Evolutionary conservation across 1,139 yeast species (phyloP), one percentile per base, ranked within the genome.

Genomic region (Geotrichum armillariae): DNA sequence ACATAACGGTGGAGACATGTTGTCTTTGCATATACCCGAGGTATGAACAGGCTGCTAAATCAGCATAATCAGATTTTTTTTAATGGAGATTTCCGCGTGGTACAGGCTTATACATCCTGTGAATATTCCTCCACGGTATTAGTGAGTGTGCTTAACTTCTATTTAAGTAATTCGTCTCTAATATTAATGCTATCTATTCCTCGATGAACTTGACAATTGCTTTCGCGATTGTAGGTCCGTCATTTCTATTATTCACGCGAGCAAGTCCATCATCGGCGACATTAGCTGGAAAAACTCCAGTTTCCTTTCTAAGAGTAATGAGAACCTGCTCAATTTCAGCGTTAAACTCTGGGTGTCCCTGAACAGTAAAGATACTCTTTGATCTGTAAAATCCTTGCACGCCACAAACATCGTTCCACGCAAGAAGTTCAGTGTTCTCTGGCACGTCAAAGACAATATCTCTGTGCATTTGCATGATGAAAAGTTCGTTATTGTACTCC

Each of bases 301-400:
- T 33, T 17, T 53, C 52, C 6, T 50, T 53, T 11, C 66, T 53
- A 1, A 38, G 35, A 2, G 57, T 52, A 5, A 61, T 58, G 27
- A 66, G 46, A 3, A 47, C 54, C 57, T 61, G 53, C 63, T 70
- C 65, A 63, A 70, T 54, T 46, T 68, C 75, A 1, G 73, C 68
- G 23, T 72, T 64, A 60, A 86, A 89, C 64, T 90, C 97, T 0
- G 97, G 96, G 62, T 90, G 97, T 0, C 96, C 96, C 65, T 90
- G 97, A 59, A 88, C 79, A 0, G 94, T 79, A 40, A 88, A 69
- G 3, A 83, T 53, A 47, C 73, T 72, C 18, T 71, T 54, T 6
- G 71, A 68, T 53, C 69, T 73, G 56, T 78, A 80, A 56, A 75
- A 79, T 52, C 43, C 95, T 86, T 90, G 96, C 32, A 80, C 69